A percentile compares a stretch with the other conserved stretches of the same genome.
These are phyloP conservation scores for Larix sibirica DNA, from an alignment of 83 land plant species.

Conservation along the genomic window DNA sequence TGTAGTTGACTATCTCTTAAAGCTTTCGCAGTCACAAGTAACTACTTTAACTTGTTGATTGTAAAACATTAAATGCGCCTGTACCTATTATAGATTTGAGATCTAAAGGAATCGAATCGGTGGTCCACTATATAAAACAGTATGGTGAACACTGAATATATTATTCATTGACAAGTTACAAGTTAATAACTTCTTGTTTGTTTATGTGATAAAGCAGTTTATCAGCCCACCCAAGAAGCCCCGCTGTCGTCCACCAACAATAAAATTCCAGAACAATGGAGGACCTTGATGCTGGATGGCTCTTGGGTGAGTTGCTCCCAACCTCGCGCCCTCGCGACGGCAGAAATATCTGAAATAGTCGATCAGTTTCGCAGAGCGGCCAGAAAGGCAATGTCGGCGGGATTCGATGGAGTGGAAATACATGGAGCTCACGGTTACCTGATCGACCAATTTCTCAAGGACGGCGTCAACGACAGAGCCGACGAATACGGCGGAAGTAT, in stretches of 20 bases:
- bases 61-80: too few species aligned
- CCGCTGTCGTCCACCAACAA: slow-evolving; percentile 73
- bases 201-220: slow-evolving; percentile 44
- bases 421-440: slow-evolving; percentile 82
- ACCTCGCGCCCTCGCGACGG: slow-evolving; percentile 43
- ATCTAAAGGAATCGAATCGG: too few species aligned
- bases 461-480: slow-evolving; percentile 69
- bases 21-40: too few species aligned
- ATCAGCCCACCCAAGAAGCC: slow-evolving; percentile 60
- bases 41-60: too few species aligned
- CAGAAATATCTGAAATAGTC: slow-evolving; percentile 54
- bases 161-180: too few species aligned
- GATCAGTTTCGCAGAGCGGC: slow-evolving; percentile 59
- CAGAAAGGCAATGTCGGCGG: slow-evolving; percentile 64
- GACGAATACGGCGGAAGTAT: slow-evolving; percentile 65
- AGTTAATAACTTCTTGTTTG: not conserved
- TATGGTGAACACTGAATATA: too few species aligned
- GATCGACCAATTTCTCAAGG: slow-evolving; percentile 76
- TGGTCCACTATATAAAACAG: too few species aligned
- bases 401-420: slow-evolving; percentile 72
- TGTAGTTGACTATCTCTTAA: too few species aligned
- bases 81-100: too few species aligned
- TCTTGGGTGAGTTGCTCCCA: slow-evolving; percentile 27
- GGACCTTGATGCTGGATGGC: slow-evolving; percentile 53
- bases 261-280: slow-evolving; percentile 53